Evolutionary conservation across 176 grass and related monocot species (phyloP).

Genomic region (Pontederia crassipes): DNA sequence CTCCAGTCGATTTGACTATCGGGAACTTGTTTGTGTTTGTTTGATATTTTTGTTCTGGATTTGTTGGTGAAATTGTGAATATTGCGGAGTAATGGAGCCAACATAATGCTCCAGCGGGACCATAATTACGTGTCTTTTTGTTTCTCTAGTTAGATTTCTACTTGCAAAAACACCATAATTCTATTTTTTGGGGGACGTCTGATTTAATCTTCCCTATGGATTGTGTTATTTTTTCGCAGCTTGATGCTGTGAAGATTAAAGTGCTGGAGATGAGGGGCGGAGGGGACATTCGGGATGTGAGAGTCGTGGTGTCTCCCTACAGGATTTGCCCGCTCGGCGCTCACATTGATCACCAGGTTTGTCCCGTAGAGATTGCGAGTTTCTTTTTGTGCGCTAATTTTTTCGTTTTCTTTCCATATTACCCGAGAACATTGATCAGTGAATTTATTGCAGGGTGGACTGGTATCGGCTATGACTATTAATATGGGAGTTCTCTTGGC

Average conservation of each 20-base stretch:
- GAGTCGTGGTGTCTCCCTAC: conserved; percentile 71
- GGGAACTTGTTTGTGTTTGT: no score
- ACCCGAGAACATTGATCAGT: background rate
- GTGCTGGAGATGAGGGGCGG: conserved; percentile 54
- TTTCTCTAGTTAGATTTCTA: no score
- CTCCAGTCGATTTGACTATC: no score
- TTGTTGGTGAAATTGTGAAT: no score
- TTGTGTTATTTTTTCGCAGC: conserved; percentile 26
- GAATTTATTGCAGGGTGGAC: conserved; percentile 51
- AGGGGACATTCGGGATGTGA: conserved; percentile 36
- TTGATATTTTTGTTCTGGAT: no score
- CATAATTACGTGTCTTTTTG: no score
- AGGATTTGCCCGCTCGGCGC: conserved; percentile 90
- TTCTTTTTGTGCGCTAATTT: background rate
- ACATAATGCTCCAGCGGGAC: no score
- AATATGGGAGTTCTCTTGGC: conserved; percentile 82
- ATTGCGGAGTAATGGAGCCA: no score
- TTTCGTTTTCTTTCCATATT: background rate
- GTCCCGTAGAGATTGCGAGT: background rate
- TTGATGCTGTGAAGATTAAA: conserved; percentile 50
- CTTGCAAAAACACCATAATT: no score
- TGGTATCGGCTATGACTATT: conserved; percentile 79
- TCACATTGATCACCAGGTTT: conserved; percentile 93
- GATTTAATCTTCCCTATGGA: no score
- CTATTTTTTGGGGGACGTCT: no score